A percentile compares a stretch with the other conserved stretches of the same genome.
phyloP scores from a whole-genome alignment of 2,329 filamentous ascomycete genomes.

The Ophiosphaerella herpotricha region DNA sequence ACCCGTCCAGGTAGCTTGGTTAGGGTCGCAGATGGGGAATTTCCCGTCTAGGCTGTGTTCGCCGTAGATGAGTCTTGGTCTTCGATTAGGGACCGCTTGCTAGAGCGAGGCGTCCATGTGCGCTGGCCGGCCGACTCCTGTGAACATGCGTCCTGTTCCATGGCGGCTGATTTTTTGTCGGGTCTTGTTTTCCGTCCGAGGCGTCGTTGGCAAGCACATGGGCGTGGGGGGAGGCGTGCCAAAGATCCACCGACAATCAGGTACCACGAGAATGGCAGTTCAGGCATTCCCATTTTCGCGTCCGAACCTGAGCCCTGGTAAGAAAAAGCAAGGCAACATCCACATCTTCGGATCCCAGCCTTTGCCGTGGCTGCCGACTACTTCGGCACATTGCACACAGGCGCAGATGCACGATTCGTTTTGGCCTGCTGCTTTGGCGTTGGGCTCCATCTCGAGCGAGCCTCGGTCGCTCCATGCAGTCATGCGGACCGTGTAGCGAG shows the following conservation, averaged over 20 bases:
- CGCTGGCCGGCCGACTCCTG: background rate
- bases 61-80: background rate
- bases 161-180: constrained; percentile 7
- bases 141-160: background rate
- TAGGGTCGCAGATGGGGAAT: constrained; percentile 21
- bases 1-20: constrained; percentile 17
- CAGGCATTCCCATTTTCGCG: constrained; percentile 16
- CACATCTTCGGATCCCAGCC: constrained; percentile 23
- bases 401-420: constrained; percentile 6
- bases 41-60: constrained; percentile 24
- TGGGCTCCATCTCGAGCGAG: constrained; percentile 1
- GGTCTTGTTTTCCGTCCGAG: constrained; percentile 11
- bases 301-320: constrained; percentile 28
- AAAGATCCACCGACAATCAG: constrained; percentile 34
- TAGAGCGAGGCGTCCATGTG: too few relatives aligned
- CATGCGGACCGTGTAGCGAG: constrained; percentile 2
- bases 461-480: constrained; percentile 1
- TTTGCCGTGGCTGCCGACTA: constrained; percentile 26
- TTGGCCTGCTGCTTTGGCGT: constrained; percentile 8
- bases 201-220: constrained; percentile 11
- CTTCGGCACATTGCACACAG: constrained; percentile 14
- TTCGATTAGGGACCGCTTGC: background rate
- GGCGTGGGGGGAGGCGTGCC: constrained; percentile 33
- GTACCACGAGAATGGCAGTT: constrained; percentile 32
- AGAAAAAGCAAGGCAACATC: constrained; percentile 34